Conservation (phyloP, 2,329 filamentous ascomycete genomes). For the Nigrospora osmanthi region DNA sequence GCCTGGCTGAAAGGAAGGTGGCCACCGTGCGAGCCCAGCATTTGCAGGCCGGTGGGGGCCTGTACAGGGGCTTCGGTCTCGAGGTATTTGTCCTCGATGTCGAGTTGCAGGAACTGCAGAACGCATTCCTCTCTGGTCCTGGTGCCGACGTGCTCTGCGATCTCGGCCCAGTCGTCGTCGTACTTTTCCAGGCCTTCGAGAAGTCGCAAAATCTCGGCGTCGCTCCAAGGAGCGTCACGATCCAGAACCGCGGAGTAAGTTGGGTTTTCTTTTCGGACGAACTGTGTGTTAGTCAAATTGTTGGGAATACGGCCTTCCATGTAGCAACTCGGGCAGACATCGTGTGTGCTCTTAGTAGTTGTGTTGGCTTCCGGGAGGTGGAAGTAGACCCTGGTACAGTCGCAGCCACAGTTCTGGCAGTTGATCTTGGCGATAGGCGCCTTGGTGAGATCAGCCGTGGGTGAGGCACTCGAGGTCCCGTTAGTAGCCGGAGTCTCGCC, state of each 20-base stretch:
- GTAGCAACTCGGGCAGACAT: constrained; percentile 88
- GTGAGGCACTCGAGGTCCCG: constrained; percentile 42
- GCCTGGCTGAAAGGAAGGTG: constrained; percentile 84
- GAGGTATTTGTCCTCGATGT: constrained; percentile 95
- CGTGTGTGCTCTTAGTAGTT: constrained; percentile 62
- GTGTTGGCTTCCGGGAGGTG: constrained; percentile 52
- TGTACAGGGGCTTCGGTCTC: constrained; percentile 61
- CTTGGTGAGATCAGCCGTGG: constrained; percentile 47
- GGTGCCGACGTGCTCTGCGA: constrained; percentile 86
- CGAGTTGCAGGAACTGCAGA: constrained; percentile 88
- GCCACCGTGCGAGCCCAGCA: constrained; percentile 67
- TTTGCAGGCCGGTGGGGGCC: constrained; percentile 49
- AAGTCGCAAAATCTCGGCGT: constrained; percentile 80
- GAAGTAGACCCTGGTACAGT: constrained; percentile 65
- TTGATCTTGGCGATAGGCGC: constrained; percentile 62
- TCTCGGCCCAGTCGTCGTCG: constrained; percentile 91
- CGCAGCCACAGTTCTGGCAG: constrained; percentile 87
- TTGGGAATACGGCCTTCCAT: constrained; percentile 75
- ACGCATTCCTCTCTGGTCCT: constrained; percentile 94
- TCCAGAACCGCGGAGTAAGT: constrained; percentile 72
- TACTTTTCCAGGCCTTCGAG: constrained; percentile 88
- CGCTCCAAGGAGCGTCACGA: constrained; percentile 82
- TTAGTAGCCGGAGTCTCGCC: constrained; percentile 65
- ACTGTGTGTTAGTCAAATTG: constrained; percentile 72
- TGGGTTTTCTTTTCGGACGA: constrained; percentile 84